These are phyloP conservation scores for Paraglomus brasilianum DNA, from an alignment of 192 early-diverging fungal genomes.

Conservation along the genomic window DNA sequence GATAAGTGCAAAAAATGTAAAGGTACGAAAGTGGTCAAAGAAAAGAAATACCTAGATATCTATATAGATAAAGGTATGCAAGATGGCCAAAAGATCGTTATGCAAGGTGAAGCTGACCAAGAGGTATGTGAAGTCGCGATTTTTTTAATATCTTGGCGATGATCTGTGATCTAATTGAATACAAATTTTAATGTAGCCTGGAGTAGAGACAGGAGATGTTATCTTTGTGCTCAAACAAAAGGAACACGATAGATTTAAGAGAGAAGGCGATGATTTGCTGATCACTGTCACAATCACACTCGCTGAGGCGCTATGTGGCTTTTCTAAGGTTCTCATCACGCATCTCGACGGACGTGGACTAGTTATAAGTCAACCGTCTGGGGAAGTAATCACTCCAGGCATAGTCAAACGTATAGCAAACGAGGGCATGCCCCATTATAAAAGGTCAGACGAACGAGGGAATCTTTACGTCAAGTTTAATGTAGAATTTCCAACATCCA, in stretches of 20 bases:
- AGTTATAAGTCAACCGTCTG: slow-evolving; percentile 78
- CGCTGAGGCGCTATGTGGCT: slow-evolving; percentile 90
- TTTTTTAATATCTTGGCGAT: not conserved
- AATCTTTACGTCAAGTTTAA: slow-evolving; percentile 86
- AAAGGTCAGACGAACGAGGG: slow-evolving; percentile 72
- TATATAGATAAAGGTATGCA: slow-evolving; percentile 93
- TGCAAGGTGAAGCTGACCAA: slow-evolving; percentile 95
- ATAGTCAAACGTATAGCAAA: slow-evolving; percentile 78
- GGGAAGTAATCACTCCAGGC: slow-evolving; percentile 83
- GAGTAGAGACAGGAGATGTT: slow-evolving; percentile 86
- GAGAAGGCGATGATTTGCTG: slow-evolving; percentile 79
- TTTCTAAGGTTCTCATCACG: slow-evolving; percentile 70
- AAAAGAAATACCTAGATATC: slow-evolving; percentile 90
- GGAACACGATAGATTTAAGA: slow-evolving; percentile 74
- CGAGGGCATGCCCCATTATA: slow-evolving; percentile 92
- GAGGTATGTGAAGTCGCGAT: slow-evolving; percentile 37
- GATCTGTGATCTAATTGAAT: not conserved
- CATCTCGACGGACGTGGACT: slow-evolving; percentile 90
- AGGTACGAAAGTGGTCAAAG: slow-evolving; percentile 77
- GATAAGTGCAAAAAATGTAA: slow-evolving; percentile 93
- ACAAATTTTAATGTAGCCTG: slow-evolving; percentile 56
- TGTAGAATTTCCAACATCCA: slow-evolving; percentile 77
- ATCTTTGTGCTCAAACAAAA: slow-evolving; percentile 89
- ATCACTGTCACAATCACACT: slow-evolving; percentile 80
- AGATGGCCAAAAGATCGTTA: slow-evolving; percentile 85